A percentile compares a stretch with the other conserved stretches of the same genome.
These are phyloP conservation scores for Amphicarpaea edgeworthii DNA, from an alignment of 306 rosid genomes.

Conservation along the genomic window DNA sequence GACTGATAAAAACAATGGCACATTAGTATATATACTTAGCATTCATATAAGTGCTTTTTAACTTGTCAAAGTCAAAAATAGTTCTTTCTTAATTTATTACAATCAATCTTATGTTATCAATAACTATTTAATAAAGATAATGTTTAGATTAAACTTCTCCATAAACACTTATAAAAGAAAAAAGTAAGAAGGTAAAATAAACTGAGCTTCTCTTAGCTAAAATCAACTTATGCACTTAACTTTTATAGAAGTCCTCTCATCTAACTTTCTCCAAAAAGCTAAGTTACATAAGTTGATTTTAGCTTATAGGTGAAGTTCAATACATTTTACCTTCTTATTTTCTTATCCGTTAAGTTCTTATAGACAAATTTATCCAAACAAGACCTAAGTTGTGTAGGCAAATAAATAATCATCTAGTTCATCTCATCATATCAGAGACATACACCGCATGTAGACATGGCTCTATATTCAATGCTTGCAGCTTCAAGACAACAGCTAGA, in stretches of 20 bases:
- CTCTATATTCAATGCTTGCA: constrained; percentile 13
- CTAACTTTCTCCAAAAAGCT: background rate
- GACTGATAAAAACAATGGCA: background rate
- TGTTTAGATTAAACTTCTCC: background rate
- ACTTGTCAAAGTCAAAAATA: background rate
- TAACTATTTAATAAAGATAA: background rate
- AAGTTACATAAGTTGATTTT: background rate
- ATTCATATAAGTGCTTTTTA: background rate
- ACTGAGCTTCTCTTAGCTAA: background rate
- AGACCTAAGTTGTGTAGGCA: background rate
- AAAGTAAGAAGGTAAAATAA: background rate
- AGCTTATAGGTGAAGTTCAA: background rate
- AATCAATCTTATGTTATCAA: background rate
- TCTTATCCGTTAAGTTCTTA: background rate
- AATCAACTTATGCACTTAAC: background rate
- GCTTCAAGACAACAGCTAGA: constrained; percentile 37
- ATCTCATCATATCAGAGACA: background rate
- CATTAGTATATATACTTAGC: too few relatives aligned
- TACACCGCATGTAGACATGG: constrained; percentile 9
- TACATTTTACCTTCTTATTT: background rate
- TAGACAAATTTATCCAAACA: background rate
- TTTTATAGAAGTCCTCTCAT: background rate
- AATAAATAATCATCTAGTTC: background rate
- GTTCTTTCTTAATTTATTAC: background rate
- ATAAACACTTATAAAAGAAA: background rate